Evolutionary conservation across 257 asterid species (phyloP), one percentile per base, ranked within the genome.

Genomic region (Paraleonurus japonicus): DNA sequence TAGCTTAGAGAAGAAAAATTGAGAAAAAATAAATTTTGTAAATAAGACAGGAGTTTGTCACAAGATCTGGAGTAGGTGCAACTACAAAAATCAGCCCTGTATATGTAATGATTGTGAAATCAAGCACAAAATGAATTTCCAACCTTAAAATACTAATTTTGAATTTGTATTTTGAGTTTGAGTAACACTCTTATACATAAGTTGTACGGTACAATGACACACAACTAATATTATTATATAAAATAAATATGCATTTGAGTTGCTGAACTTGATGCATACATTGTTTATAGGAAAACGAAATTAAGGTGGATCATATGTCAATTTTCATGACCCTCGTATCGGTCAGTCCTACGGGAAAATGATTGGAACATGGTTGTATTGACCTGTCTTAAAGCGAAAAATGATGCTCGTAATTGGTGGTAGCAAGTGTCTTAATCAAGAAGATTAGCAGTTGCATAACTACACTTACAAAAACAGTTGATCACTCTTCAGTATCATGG

Each of bases 21-120:
- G 68, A 50, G 4, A 2, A 5, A 62, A 51, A 53, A 10, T 10
- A 43, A 65, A 7, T 48, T 37, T 28, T 30, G n/a, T n/a, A 11
- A 5, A 73, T 30, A 13, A 39, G 17, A 47, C 23, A 47, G 23
- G 67, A 41, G 81, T 79, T 16, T 57, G 41, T 47, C 15, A 73
- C 62, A 84, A 82, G 79, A 51, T 62, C 67, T 1, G 79, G 74
- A 65, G 87, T 82, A 78, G 85, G 82, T 82, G 81, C 59, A 78
- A 73, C 79, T 58, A 22, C 68, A 69, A 75, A 50, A 50, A 17
- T 43, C 23, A 51, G 20, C 64, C 69, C 17, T 23, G 58, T 20
- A 20, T 26, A 8, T 23, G 61, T 57, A 15, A 47, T 74, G 39
- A 28, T 24, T 27, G 20, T 28, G 27, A 24, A 53, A 19, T 19